phyloP scores from a whole-genome alignment of 768 basidiomycete genomes.

The Xerocomus spinulosus region DNA sequence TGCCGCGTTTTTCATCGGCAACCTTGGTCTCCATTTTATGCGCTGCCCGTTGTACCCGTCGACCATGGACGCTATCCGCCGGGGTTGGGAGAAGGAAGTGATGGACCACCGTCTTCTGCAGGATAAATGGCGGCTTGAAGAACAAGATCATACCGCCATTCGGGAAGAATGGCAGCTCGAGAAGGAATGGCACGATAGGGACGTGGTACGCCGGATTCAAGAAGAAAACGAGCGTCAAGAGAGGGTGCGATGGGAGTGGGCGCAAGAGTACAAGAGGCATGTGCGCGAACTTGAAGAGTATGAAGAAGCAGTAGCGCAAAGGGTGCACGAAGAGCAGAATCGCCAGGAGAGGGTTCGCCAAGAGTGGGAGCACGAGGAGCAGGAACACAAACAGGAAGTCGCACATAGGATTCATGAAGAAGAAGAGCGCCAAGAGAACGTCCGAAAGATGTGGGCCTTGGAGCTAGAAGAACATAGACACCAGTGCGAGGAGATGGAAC shows the following conservation, averaged over 20 bases:
- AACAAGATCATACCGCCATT: background rate
- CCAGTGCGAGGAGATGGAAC: slow-evolving; percentile 11
- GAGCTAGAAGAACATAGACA: slow-evolving; percentile 2
- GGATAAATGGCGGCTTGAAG: slow-evolving; percentile 9
- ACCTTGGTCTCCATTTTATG: background rate
- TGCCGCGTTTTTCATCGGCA: background rate
- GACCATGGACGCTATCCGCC: background rate
- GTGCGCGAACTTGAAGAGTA: slow-evolving; percentile 3
- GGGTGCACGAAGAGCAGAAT: slow-evolving; percentile 1
- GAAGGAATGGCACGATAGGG: slow-evolving; percentile 7
- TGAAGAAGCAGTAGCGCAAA: background rate
- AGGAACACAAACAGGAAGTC: slow-evolving; percentile 1
- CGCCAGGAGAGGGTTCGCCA: slow-evolving; percentile 3
- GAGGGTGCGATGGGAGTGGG: slow-evolving; percentile 4
- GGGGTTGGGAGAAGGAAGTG: background rate
- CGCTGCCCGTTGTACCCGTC: background rate
- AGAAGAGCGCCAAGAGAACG: slow-evolving; percentile 1
- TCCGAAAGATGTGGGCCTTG: slow-evolving; percentile 3
- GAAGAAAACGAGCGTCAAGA: slow-evolving; percentile 11
- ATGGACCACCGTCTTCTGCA: background rate
- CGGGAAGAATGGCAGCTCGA: slow-evolving; percentile 10
- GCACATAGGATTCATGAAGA: slow-evolving; percentile 2
- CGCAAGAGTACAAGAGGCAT: slow-evolving; percentile 3
- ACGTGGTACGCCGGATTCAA: background rate
- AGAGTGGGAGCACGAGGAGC: slow-evolving; percentile 6